These are phyloP conservation scores for Fulvia fulva DNA, from an alignment of 2,329 filamentous ascomycete genomes.

Conservation along the genomic window DNA sequence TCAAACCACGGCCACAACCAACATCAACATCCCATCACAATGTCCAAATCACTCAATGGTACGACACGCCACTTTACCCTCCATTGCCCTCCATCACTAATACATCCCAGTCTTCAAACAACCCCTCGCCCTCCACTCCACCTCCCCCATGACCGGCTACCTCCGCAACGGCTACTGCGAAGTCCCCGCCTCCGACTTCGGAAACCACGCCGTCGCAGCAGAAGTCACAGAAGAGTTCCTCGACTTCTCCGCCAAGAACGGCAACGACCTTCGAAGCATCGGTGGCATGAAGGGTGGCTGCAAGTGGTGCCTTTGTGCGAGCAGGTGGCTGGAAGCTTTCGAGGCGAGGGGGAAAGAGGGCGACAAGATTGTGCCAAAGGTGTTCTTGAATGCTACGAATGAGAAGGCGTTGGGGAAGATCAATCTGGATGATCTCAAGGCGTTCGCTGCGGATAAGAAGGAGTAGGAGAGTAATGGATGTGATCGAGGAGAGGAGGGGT, in stretches of 20 bases:
- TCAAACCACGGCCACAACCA: slow-evolving; percentile 14
- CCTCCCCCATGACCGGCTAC: slow-evolving; percentile 57
- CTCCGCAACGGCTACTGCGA: slow-evolving; percentile 60
- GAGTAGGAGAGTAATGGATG: slow-evolving; percentile 18
- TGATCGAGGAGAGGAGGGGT: not conserved
- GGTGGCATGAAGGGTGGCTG: slow-evolving; percentile 54
- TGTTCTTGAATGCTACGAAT: slow-evolving; percentile 52
- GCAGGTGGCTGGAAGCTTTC: slow-evolving; percentile 56
- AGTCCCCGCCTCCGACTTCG: slow-evolving; percentile 50
- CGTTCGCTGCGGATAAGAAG: slow-evolving; percentile 45
- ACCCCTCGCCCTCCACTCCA: slow-evolving; percentile 56
- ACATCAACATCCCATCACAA: slow-evolving; percentile 17
- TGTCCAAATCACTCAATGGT: slow-evolving; percentile 37
- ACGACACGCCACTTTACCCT: not conserved
- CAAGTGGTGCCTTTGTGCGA: slow-evolving; percentile 60
- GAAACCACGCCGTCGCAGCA: slow-evolving; percentile 59
- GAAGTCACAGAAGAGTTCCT: slow-evolving; percentile 58
- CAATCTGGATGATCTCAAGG: slow-evolving; percentile 47
- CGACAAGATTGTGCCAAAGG: slow-evolving; percentile 45
- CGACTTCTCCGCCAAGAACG: slow-evolving; percentile 55
- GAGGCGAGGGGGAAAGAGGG: slow-evolving; percentile 49
- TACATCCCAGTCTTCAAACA: slow-evolving; percentile 50
- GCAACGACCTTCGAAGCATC: slow-evolving; percentile 55
- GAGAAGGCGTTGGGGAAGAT: slow-evolving; percentile 49
- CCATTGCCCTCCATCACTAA: slow-evolving; percentile 2